Base-by-base conservation (phyloP, 192 early-diverging fungal genomes). In the Backusella tarrabulga region DNA sequence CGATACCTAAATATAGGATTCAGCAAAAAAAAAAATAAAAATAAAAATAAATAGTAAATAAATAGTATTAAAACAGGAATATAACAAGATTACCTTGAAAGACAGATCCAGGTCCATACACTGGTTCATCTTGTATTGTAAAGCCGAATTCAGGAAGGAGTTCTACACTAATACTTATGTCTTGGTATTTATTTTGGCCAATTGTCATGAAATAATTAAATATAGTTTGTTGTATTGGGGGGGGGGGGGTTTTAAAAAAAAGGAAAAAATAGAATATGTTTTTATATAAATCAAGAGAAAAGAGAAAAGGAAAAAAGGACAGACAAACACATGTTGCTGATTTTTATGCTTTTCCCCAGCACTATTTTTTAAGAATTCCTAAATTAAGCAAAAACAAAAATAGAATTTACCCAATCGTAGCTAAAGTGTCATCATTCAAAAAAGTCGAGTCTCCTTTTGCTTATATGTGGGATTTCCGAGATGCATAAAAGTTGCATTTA, bases 61-160 rank as follows among this genome's bases (percentile, higher is more conserved):
- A 15, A 21, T n/a, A 41, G 9, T 42, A 42, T 40, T 40, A 40
- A 40, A 70, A n/a, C 17, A 41, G 26, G 29, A 11, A 34, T 46
- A 44, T 29, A 34, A 32, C 11, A 6, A 32, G 9, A 32, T 60
- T 79, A 79, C 77, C 77, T 74, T 79, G 77, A 56, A 79, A 67
- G 35, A 79, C 72, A 32, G 77, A 79, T 40, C 77, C 77, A 74
- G 77, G 77, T 23, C 77, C 71, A 52, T 69, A 79, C 15, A 79
- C 72, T 26, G 71, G 63, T 50, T 79, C 54, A 70, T 74, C 77
- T 72, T 72, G 71, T 50, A 72, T 44, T 50, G 29, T 72, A 72
- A 72, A 72, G 40, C 71, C 71, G 42, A 72, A 72, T 50, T 72
- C 71, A 72, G 71, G 71, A 72, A 72, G 71, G 26, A 72, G 71